Base-by-base conservation (phyloP, 2,329 filamentous ascomycete genomes). In the Fusarium sp. region DNA sequence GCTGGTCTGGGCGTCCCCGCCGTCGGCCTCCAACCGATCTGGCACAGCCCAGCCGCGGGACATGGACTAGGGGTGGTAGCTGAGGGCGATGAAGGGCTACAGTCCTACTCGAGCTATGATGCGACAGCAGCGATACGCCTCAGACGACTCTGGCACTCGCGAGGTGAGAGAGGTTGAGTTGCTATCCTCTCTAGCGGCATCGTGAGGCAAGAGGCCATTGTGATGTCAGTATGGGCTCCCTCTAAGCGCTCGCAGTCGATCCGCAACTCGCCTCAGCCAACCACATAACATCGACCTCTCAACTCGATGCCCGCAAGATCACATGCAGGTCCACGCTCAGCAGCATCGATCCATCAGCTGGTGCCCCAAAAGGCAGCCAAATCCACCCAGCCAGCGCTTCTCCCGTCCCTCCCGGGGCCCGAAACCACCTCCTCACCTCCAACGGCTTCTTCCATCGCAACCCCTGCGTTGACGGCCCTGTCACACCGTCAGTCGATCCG, bases 21-120 rank as follows among this genome's bases (percentile, higher is more conserved):
- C 40, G 61, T 72, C 60, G 62, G 64, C 64, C 43, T 18, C 56
- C 37, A 52, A 62, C 73, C 69, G 73, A 75, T 75, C 71, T 73
- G 71, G 73, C 62, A 73, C 73, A 62, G 56, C 71, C 67, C 60
- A 48, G 31, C 37, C 18, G 34, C 36, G 28, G 53, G 31, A 16
- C 31, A 6, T 36, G 36, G 39, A 23, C 23, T 23, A 23, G 23
- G 60, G 44, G 9, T 30, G 11, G 10, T 15, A 11, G 52, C 18
- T 28, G 27, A 8, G 28, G 13, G 16, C 37, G 50, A 27, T 15
- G n/a, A n/a, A 15, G 31, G 31, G 28, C 28, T 41, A 61, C 37
- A 62, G 51, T 15, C 37, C 31, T 50, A 5, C 56, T 67, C 41
- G 57, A 52, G 3, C 40, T n/a, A 16, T 28, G 50, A 53, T 70